Percentiles rank a stretch among this genome's conserved stretches.
phyloP scores from a whole-genome alignment of 108 stramenopile genomes.

The Nitzschia inconspicua region DNA sequence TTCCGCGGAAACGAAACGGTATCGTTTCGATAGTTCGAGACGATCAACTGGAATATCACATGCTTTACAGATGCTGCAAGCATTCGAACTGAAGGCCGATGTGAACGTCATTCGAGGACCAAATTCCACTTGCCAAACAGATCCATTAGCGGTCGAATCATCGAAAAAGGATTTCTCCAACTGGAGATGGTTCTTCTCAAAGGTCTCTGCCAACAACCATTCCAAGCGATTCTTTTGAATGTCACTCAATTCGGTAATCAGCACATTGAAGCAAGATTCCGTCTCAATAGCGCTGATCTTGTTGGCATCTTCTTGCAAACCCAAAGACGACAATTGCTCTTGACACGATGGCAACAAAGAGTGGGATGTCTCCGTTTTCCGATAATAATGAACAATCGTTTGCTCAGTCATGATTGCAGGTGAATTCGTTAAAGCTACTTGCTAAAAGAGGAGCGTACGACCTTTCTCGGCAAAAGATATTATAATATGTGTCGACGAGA shows the following conservation, averaged over 20 bases:
- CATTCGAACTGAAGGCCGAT: conserved; percentile 96
- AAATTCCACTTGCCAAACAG: conserved; percentile 87
- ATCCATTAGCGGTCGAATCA: conserved; percentile 4
- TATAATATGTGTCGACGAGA: too few species aligned
- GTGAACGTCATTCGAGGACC: conserved; percentile 98
- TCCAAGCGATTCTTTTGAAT: conserved; percentile 50
- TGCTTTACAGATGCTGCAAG: conserved; percentile 82
- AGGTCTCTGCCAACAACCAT: conserved; percentile 94
- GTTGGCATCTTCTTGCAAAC: conserved; percentile 36
- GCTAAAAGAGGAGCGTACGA: too few species aligned
- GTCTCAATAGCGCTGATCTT: conserved; percentile 54
- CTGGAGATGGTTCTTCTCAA: conserved; percentile 61
- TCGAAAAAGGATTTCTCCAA: conserved; percentile 58
- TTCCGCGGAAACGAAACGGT: conserved; percentile 40
- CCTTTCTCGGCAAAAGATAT: too few species aligned
- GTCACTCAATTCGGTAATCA: conserved; percentile 30
- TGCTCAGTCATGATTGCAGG: conserved; percentile 21
- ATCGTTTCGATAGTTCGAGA: conserved; percentile 87
- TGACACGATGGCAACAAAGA: conserved; percentile 73
- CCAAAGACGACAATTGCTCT: conserved; percentile 49
- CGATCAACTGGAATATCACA: conserved; percentile 77
- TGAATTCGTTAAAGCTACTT: too few species aligned
- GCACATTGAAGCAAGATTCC: conserved; percentile 83
- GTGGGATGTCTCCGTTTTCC: conserved; percentile 66
- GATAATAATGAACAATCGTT: conserved; percentile 84